Conservation (phyloP, 202 grass and related monocot species). For the Setaria italica region DNA sequence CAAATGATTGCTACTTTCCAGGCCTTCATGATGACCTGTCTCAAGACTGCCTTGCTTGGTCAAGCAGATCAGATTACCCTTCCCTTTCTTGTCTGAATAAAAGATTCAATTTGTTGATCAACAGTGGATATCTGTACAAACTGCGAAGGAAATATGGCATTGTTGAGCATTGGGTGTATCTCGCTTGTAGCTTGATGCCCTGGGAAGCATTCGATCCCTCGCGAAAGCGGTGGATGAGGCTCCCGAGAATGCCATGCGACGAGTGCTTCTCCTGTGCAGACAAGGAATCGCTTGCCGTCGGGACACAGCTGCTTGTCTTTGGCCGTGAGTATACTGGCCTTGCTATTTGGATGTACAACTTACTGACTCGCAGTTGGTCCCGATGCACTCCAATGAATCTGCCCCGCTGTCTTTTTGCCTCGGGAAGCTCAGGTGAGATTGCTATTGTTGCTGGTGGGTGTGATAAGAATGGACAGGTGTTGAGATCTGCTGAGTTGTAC, state of each 20-base stretch:
- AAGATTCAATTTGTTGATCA: conserved; percentile 80
- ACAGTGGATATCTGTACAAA: conserved; percentile 82
- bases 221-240: conserved; percentile 78
- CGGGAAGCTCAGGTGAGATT: conserved; percentile 66
- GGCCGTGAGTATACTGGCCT: conserved; percentile 78
- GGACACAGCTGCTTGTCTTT: conserved; percentile 91
- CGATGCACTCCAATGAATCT: conserved; percentile 75
- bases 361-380: conserved; percentile 69
- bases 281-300: conserved; percentile 92
- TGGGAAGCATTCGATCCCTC: conserved; percentile 92
- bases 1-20: conserved; percentile 72
- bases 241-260: conserved; percentile 89
- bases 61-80: conserved; percentile 85
- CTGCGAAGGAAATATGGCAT: conserved; percentile 72
- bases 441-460: conserved; percentile 87
- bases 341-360: conserved; percentile 88
- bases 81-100: conserved; percentile 80
- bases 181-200: conserved; percentile 82
- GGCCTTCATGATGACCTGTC: conserved; percentile 85
- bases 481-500: conserved; percentile 81
- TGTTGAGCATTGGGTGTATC: conserved; percentile 86
- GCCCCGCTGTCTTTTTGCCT: conserved; percentile 81
- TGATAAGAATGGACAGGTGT: conserved; percentile 62
- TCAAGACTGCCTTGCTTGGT: conserved; percentile 77
- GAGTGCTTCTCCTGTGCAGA: conserved; percentile 91